Conservation (phyloP, 805 yeast genomes). For the Zygotorulaspora chibaensis region DNA sequence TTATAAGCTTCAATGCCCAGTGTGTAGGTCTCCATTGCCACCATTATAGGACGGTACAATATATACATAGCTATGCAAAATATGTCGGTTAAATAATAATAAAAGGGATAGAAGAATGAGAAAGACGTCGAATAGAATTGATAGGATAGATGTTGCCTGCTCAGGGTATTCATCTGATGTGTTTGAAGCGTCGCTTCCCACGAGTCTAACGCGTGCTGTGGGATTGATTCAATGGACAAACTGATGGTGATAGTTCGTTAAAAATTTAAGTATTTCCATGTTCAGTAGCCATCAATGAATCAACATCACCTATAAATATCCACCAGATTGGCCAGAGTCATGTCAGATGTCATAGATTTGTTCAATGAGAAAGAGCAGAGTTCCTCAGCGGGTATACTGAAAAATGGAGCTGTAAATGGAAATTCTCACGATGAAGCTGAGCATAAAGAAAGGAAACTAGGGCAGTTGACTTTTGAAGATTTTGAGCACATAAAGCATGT, state of each 20-base stretch:
- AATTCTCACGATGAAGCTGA: conserved; percentile 1
- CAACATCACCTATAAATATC: neutral
- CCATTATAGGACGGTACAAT: conserved; percentile 47
- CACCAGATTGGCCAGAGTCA: conserved; percentile 1
- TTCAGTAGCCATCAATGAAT: conserved; percentile 2
- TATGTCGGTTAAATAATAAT: neutral
- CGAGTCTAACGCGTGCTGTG: conserved; percentile 12
- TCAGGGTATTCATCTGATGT: neutral
- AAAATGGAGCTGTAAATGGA: conserved; percentile 4
- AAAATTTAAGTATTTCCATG: neutral
- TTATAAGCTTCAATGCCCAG: conserved; percentile 89
- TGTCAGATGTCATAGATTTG: conserved; percentile 6
- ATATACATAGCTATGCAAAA: neutral
- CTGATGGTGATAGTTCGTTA: conserved; percentile 5
- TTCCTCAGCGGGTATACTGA: conserved; percentile 13
- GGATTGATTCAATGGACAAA: conserved; percentile 10
- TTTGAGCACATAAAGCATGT: conserved; percentile 26
- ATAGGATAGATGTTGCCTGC: too few relatives aligned
- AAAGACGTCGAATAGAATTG: neutral
- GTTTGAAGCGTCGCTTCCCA: conserved; percentile 12
- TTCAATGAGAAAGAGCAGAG: conserved; percentile 3
- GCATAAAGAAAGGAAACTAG: conserved; percentile 13
- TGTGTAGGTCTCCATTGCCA: conserved; percentile 80
- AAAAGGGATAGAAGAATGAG: neutral
- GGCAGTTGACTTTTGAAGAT: conserved; percentile 31